Conservation (phyloP, 257 asterid species). For the Ocimum tenuiflorum region DNA sequence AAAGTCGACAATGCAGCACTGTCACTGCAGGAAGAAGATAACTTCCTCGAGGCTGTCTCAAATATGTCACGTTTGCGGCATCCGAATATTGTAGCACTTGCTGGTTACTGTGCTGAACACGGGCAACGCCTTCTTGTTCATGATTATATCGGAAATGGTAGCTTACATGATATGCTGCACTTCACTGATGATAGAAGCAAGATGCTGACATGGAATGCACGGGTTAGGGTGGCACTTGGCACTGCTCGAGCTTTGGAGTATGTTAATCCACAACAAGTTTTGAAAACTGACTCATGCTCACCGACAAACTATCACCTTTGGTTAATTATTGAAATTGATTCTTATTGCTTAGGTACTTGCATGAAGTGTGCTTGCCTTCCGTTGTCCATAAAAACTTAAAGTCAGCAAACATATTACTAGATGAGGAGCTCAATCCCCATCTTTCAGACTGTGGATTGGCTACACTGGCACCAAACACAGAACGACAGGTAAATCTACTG, state of each 20-base stretch:
- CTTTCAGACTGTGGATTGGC: conserved; percentile 95
- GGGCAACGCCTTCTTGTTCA: conserved; percentile 90
- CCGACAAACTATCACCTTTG: not conserved
- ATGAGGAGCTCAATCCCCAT: conserved; percentile 88
- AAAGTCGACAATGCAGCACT: conserved; percentile 80
- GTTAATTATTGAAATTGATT: conserved; percentile 15
- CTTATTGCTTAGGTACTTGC: conserved; percentile 74
- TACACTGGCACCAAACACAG: conserved; percentile 78
- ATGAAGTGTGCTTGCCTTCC: conserved; percentile 93
- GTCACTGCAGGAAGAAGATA: conserved; percentile 90
- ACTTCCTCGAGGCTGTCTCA: conserved; percentile 78
- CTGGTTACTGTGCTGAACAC: conserved; percentile 89
- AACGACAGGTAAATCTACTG: conserved; percentile 62
- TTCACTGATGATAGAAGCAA: conserved; percentile 80
- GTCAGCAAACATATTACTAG: conserved; percentile 87
- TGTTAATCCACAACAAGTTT: conserved; percentile 20
- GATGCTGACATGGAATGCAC: conserved; percentile 92
- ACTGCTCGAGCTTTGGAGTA: conserved; percentile 99
- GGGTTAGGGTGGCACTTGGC: conserved; percentile 96
- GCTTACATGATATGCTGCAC: conserved; percentile 96
- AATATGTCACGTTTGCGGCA: conserved; percentile 90
- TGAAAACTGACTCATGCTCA: not conserved
- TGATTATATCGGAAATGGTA: conserved; percentile 66
- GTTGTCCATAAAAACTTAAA: conserved; percentile 92
- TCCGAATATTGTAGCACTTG: conserved; percentile 75